A percentile compares a stretch with the other conserved stretches of the same genome.
These are phyloP conservation scores for Kuraishia capsulata DNA, from an alignment of 805 yeast species.

Conservation along the genomic window DNA sequence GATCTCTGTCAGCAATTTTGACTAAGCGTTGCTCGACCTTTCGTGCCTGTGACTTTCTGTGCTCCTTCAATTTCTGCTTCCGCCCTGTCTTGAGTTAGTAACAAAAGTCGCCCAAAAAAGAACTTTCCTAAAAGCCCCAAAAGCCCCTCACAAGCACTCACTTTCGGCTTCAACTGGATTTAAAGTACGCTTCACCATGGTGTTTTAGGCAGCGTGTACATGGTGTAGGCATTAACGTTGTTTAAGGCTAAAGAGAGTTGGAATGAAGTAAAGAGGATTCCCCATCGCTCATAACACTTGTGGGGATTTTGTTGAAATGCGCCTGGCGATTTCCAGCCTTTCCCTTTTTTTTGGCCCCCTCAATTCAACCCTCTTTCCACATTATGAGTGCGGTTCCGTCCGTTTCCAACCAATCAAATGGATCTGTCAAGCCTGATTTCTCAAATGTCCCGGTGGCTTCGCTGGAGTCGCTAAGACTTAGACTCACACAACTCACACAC, in stretches of 20 bases:
- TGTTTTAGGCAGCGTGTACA: neutral
- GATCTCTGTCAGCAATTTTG: conserved; percentile 15
- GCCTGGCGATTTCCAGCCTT: too few relatives aligned
- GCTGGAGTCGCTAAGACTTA: conserved; percentile 51
- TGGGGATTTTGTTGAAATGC: too few relatives aligned
- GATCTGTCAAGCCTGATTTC: conserved; percentile 5
- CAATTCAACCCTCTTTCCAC: too few relatives aligned
- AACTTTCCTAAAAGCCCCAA: neutral
- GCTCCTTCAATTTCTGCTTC: conserved; percentile 14
- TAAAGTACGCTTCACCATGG: conserved; percentile 9
- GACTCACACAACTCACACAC: conserved; percentile 53
- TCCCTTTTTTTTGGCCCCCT: too few relatives aligned
- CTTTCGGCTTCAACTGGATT: conserved; percentile 14
- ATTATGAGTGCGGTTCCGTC: too few relatives aligned
- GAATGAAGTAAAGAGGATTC: too few relatives aligned
- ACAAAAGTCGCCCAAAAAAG: neutral
- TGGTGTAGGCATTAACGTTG: too few relatives aligned
- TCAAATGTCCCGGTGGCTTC: conserved; percentile 47
- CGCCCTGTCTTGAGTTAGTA: conserved; percentile 4
- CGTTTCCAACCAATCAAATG: too few relatives aligned
- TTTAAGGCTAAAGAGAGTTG: too few relatives aligned
- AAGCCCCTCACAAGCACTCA: conserved; percentile 6
- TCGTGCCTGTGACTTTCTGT: conserved; percentile 15
- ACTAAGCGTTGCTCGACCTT: conserved; percentile 12
- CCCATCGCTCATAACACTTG: too few relatives aligned